phyloP scores from a whole-genome alignment of 805 yeast genomes.

The Ogataea saltuana region DNA sequence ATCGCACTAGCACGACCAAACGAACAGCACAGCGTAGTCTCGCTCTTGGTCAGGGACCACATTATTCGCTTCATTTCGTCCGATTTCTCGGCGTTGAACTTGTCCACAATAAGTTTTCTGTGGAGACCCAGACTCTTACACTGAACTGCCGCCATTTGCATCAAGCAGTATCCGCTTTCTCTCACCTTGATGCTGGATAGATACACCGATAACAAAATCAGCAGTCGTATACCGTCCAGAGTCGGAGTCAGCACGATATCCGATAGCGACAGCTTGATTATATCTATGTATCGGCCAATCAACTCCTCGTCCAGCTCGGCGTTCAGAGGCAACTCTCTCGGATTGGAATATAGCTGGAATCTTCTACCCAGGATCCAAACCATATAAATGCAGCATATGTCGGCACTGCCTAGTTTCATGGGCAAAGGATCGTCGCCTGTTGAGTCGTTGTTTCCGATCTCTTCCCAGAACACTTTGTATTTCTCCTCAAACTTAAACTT shows the following conservation, averaged over 20 bases:
- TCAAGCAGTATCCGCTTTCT: constrained; percentile 49
- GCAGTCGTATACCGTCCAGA: constrained; percentile 44
- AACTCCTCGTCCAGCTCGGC: constrained; percentile 29
- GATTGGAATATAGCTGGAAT: constrained; percentile 33
- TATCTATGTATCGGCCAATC: constrained; percentile 39
- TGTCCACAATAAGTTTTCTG: constrained; percentile 39
- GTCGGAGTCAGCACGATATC: constrained; percentile 47
- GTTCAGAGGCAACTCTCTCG: constrained; percentile 25
- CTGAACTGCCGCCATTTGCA: constrained; percentile 49
- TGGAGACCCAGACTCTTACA: constrained; percentile 51
- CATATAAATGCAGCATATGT: constrained; percentile 47
- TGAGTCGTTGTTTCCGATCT: constrained; percentile 23
- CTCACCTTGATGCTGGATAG: constrained; percentile 46
- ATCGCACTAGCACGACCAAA: constrained; percentile 49
- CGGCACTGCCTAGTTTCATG: constrained; percentile 33
- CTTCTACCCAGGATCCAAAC: constrained; percentile 45
- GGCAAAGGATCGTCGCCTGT: constrained; percentile 13
- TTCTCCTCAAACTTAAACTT: constrained; percentile 34
- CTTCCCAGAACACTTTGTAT: constrained; percentile 43
- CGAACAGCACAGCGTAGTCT: constrained; percentile 42
- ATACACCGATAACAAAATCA: constrained; percentile 44
- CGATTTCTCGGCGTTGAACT: constrained; percentile 35
- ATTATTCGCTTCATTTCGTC: constrained; percentile 43
- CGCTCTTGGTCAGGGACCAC: constrained; percentile 48
- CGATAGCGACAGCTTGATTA: constrained; percentile 43